Evolutionary conservation across 2,329 filamentous ascomycete genomes (phyloP).

Genomic region (Botrytis tulipae): DNA sequence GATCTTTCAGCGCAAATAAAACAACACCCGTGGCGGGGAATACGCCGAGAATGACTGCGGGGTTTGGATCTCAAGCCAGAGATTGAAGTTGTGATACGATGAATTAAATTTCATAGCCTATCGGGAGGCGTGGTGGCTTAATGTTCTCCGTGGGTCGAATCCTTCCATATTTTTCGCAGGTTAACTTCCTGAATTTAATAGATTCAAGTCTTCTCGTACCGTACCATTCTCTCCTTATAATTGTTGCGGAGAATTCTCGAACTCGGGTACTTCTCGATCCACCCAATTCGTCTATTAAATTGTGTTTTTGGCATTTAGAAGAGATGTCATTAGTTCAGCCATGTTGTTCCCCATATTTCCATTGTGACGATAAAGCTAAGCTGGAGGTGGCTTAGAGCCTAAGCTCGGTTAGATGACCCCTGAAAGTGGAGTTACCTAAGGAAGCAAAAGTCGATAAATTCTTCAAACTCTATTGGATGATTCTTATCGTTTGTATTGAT

Average conservation of each 20-base stretch:
- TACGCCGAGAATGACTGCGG: background rate
- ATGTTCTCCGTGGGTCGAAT: background rate
- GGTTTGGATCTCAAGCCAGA: background rate
- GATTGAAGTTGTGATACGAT: background rate
- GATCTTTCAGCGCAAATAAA: background rate
- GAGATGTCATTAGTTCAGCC: background rate
- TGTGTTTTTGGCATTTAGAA: background rate
- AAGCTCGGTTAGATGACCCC: background rate
- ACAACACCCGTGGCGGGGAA: background rate
- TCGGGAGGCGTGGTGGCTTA: background rate
- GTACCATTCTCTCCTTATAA: background rate
- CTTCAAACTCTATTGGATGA: background rate
- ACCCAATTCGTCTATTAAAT: no score
- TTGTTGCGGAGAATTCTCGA: background rate
- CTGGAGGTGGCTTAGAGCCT: background rate
- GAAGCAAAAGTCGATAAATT: background rate
- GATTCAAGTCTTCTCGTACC: background rate
- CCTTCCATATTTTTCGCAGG: background rate
- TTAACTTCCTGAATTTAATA: background rate
- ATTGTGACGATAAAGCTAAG: background rate
- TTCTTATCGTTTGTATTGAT: background rate
- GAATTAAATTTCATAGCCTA: background rate
- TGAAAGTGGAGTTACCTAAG: background rate
- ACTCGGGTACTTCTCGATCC: background rate
- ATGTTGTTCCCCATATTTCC: background rate